Evolutionary conservation across 2,329 filamentous ascomycete species (phyloP).

Genomic region (Aaosphaeria arxii): DNA sequence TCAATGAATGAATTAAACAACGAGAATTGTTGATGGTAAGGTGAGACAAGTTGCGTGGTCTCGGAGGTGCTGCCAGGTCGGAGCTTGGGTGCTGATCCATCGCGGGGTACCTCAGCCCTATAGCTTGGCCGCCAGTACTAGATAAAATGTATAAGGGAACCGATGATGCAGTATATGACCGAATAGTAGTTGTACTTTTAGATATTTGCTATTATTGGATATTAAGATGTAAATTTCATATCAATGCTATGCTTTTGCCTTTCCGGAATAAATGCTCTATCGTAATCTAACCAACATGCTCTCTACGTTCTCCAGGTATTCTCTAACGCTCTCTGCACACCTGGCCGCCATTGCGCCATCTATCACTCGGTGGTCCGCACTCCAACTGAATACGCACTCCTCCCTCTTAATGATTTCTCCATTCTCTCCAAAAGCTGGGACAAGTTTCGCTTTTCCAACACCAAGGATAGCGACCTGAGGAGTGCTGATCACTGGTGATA

Average conservation of each 20-base stretch:
- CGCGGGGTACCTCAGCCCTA: not conserved
- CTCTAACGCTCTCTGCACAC: conserved; percentile 77
- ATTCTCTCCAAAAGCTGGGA: conserved; percentile 70
- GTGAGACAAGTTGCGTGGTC: too few relatives aligned
- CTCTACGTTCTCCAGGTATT: conserved; percentile 79
- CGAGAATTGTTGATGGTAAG: not conserved
- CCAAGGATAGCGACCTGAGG: conserved; percentile 90
- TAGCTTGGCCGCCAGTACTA: too few relatives aligned
- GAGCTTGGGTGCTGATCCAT: too few relatives aligned
- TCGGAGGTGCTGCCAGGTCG: too few relatives aligned
- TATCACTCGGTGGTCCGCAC: conserved; percentile 88
- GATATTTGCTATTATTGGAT: too few relatives aligned
- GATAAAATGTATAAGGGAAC: too few relatives aligned
- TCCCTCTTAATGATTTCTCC: conserved; percentile 68
- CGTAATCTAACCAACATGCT: conserved; percentile 80
- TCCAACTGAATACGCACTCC: conserved; percentile 91
- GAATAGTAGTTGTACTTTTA: too few relatives aligned
- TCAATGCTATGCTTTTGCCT: not conserved
- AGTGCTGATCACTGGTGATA: conserved; percentile 86
- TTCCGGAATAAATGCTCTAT: conserved; percentile 37
- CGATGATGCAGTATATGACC: too few relatives aligned
- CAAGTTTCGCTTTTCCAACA: conserved; percentile 73
- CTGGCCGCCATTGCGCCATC: conserved; percentile 94
- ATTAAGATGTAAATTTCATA: not conserved
- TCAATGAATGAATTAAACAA: too few relatives aligned